Conservation (phyloP, 495 filamentous ascomycete genomes). For the Daldinia grandis region DNA sequence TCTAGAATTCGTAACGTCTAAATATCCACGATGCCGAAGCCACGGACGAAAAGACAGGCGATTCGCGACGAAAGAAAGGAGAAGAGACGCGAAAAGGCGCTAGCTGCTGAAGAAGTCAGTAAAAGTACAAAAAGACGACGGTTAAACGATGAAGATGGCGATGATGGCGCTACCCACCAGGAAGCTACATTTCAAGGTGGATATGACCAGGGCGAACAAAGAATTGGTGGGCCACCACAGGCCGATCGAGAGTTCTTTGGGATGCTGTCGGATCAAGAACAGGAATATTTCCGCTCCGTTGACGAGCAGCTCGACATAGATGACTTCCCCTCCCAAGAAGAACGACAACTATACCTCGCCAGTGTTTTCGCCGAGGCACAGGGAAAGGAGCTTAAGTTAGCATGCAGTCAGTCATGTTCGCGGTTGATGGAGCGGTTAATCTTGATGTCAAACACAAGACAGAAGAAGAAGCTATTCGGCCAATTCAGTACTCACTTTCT, state of each 20-base stretch:
- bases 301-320: slow-evolving; percentile 89
- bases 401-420: slow-evolving; percentile 93
- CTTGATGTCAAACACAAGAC: slow-evolving; percentile 75
- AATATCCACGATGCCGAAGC: slow-evolving; percentile 40
- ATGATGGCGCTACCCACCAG: slow-evolving; percentile 35
- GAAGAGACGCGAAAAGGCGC: slow-evolving; percentile 49
- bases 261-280: slow-evolving; percentile 86
- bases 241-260: slow-evolving; percentile 77
- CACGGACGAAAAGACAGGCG: slow-evolving; percentile 54
- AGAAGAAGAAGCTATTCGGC: slow-evolving; percentile 85
- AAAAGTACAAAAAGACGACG: slow-evolving; percentile 52
- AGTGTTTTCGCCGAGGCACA: slow-evolving; percentile 86
- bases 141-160: slow-evolving; percentile 37
- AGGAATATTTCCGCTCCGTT: slow-evolving; percentile 91
- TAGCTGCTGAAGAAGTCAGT: slow-evolving; percentile 43
- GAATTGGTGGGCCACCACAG: slow-evolving; percentile 36
- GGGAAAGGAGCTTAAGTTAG: slow-evolving; percentile 95
- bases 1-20: neutral
- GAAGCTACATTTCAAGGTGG: slow-evolving; percentile 44
- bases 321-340: slow-evolving; percentile 80
- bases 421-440: slow-evolving; percentile 92
- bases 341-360: slow-evolving; percentile 79
- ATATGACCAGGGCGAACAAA: slow-evolving; percentile 20
- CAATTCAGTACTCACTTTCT: slow-evolving; percentile 90
- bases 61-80: slow-evolving; percentile 57